Conservation (phyloP, 306 rosid genomes). For the Leucaena leucocephala region DNA sequence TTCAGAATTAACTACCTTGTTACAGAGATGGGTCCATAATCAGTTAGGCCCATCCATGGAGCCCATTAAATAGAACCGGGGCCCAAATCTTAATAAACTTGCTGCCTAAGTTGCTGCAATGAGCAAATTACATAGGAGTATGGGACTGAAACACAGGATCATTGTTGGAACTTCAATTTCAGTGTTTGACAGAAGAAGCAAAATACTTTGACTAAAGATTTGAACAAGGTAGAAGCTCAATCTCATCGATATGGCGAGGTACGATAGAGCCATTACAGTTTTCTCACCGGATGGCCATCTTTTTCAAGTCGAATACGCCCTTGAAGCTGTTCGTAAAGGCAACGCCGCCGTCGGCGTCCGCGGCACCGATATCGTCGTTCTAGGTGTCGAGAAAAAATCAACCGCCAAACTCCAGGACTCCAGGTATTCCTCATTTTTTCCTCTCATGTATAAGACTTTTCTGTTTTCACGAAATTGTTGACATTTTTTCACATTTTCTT, state of each 20-base stretch:
- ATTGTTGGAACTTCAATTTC: neutral
- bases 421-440: conserved; percentile 28
- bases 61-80: neutral
- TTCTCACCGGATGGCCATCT: too few relatives aligned
- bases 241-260: neutral
- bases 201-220: neutral
- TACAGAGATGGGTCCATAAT: neutral
- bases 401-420: too few relatives aligned
- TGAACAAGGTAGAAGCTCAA: neutral
- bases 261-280: too few relatives aligned
- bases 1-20: neutral
- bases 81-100: neutral
- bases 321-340: too few relatives aligned
- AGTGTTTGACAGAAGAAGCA: neutral
- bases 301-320: too few relatives aligned
- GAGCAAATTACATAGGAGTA: neutral
- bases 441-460: neutral
- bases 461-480: neutral
- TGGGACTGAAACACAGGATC: neutral
- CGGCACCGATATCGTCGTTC: too few relatives aligned
- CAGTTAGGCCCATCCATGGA: neutral
- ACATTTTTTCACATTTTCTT: neutral
- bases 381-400: too few relatives aligned
- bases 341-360: too few relatives aligned
- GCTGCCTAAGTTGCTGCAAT: conserved; percentile 14